Evolutionary conservation across 768 basidiomycete genomes (phyloP).

Genomic region (Leccinum longicurvipes): DNA sequence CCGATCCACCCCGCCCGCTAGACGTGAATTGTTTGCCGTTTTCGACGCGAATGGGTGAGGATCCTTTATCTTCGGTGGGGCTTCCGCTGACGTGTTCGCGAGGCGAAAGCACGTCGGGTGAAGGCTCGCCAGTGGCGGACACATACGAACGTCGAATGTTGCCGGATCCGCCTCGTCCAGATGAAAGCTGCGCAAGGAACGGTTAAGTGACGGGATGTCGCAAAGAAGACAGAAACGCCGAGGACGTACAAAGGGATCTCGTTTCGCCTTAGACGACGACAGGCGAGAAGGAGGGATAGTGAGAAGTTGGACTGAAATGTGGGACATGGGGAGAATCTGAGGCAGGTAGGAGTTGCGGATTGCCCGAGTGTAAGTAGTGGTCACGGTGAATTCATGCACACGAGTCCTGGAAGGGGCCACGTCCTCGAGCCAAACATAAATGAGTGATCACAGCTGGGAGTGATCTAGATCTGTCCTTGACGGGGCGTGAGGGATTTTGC

Average conservation of each 20-base stretch:
- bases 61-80: not conserved
- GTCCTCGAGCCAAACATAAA: conserved; percentile 13
- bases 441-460: conserved; percentile 4
- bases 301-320: not conserved
- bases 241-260: conserved; percentile 15
- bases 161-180: conserved; percentile 25
- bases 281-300: not conserved
- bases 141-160: conserved; percentile 10
- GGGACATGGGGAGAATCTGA: conserved; percentile 9
- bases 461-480: not conserved
- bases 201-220: not conserved
- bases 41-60: not conserved
- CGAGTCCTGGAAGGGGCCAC: not conserved
- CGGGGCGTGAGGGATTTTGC: not conserved
- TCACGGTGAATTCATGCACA: not conserved
- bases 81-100: not conserved
- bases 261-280: conserved; percentile 3
- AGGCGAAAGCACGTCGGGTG: not conserved
- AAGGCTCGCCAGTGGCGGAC: not conserved
- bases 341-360: not conserved
- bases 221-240: not conserved
- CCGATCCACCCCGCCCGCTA: conserved; percentile 25
- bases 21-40: conserved; percentile 13
- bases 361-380: not conserved
- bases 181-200: conserved; percentile 9